Conservation (phyloP, 2,329 filamentous ascomycete genomes). For the Bipolaris sorokiniana region DNA sequence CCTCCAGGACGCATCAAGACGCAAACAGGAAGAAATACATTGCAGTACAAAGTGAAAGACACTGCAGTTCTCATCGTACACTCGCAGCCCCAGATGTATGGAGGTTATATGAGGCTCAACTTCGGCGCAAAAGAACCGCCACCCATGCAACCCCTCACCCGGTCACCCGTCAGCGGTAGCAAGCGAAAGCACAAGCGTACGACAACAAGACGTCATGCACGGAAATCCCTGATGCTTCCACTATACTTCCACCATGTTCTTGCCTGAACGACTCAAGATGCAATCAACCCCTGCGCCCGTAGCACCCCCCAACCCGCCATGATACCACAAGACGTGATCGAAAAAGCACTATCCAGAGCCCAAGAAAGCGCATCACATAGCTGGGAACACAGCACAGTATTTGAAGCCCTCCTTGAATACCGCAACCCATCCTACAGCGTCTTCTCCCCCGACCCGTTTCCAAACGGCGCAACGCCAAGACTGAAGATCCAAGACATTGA, state of each 20-base stretch:
- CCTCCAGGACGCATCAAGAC: too few relatives aligned
- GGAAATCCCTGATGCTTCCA: not conserved
- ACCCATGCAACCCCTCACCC: constrained; percentile 10
- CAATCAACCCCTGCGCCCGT: not conserved
- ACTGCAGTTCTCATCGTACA: not conserved
- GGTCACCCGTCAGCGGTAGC: constrained; percentile 6
- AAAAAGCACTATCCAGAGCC: constrained; percentile 35
- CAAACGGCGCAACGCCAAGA: constrained; percentile 33
- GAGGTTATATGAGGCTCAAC: not conserved
- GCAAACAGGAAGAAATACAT: not conserved
- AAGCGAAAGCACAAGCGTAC: constrained; percentile 7
- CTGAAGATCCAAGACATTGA: constrained; percentile 31
- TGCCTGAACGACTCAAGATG: not conserved
- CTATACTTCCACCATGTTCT: not conserved
- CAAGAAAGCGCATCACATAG: constrained; percentile 45
- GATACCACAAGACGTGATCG: constrained; percentile 61
- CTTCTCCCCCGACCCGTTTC: constrained; percentile 48
- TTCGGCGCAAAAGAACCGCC: constrained; percentile 6
- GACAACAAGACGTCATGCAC: not conserved
- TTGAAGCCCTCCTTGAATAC: constrained; percentile 52
- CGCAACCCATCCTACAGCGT: constrained; percentile 46
- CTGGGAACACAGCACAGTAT: constrained; percentile 53
- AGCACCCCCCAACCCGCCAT: constrained; percentile 5
- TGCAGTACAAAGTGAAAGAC: not conserved
- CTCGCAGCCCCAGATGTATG: not conserved